Evolutionary conservation across 345 rosid genomes (phyloP).

Genomic region (thale cress (Arabidopsis thaliana)): TAIR10.1 NC_003070.9:3899501-3900000

Average conservation of each 20-base stretch:
- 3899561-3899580: constrained; percentile 81
- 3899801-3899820: not conserved
- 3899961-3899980: not conserved
- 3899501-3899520: constrained; percentile 11
- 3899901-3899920: constrained; percentile 10
- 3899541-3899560: constrained; percentile 72
- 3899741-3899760: constrained; percentile 84
- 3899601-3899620: constrained; percentile 88
- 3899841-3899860: not conserved
- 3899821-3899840: not conserved
- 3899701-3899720: constrained; percentile 68
- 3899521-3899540: not conserved
- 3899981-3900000: constrained; percentile 28
- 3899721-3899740: constrained; percentile 81
- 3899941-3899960: constrained; percentile 35
- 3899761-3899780: constrained; percentile 50
- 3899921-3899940: not conserved
- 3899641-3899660: constrained; percentile 88
- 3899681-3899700: constrained; percentile 83
- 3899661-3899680: constrained; percentile 79
- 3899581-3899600: constrained; percentile 80
- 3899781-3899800: not conserved
- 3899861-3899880: not conserved
- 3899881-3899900: not conserved
- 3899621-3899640: constrained; percentile 74